A percentile compares a stretch with the other conserved stretches of the same genome.
phyloP scores from a whole-genome alignment of 345 rosid genomes.

The Brassica incana region DNA sequence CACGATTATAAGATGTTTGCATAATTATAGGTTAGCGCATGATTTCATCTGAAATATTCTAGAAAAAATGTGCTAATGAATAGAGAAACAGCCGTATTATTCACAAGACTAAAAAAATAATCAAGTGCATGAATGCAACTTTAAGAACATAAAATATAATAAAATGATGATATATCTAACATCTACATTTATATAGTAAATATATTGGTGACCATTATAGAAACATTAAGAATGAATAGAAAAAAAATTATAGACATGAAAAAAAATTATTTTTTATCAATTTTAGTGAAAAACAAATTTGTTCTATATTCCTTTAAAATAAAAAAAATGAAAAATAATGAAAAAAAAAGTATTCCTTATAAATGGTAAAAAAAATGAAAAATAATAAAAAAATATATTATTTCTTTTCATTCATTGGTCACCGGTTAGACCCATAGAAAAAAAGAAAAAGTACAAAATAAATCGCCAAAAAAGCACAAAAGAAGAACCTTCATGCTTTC shows the following conservation, averaged over 20 bases:
- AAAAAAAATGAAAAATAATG: too few relatives aligned
- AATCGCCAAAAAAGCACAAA: background rate
- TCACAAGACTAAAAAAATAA: conserved; percentile 1
- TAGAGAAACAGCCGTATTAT: conserved; percentile 8
- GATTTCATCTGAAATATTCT: conserved; percentile 23
- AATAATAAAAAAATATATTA: too few relatives aligned
- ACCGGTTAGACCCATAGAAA: background rate
- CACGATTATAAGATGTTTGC: conserved; percentile 17
- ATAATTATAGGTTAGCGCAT: conserved; percentile 27
- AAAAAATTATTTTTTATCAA: too few relatives aligned
- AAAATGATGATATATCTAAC: background rate
- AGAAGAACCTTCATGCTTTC: background rate
- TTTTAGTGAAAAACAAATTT: too few relatives aligned
- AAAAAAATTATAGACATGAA: too few relatives aligned
- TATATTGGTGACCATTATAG: background rate
- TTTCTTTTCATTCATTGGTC: too few relatives aligned
- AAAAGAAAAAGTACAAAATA: conserved; percentile 1
- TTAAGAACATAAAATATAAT: background rate
- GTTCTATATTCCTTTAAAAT: too few relatives aligned
- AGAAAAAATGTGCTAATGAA: background rate
- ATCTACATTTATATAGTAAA: conserved; percentile 3
- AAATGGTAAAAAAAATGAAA: too few relatives aligned
- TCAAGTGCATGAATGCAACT: conserved; percentile 10
- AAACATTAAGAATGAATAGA: too few relatives aligned
- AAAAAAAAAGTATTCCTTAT: too few relatives aligned